Evolutionary conservation across 2,329 filamentous ascomycete species (phyloP), one percentile per base, ranked within the genome.

Genomic region (Scytalidium lignicola): DNA sequence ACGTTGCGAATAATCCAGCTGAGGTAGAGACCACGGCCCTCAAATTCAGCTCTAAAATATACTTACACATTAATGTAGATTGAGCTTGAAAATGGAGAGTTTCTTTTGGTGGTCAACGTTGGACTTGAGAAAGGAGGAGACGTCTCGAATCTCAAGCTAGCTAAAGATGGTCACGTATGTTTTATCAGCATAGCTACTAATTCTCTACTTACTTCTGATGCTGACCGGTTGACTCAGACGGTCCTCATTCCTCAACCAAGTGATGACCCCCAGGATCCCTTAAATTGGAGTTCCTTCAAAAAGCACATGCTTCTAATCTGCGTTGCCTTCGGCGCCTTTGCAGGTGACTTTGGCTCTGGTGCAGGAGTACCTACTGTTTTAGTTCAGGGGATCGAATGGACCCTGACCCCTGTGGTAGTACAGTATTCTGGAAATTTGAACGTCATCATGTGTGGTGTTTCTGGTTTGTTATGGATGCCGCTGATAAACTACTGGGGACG

Each of bases 391-490:
- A 56, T 59, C 47, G 61, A 70, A 58, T 74, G 70, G 70, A 58
- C 62, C 3, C 61, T 70, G 50, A 54, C 60, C 8, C 67, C 67
- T 20, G 56, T 66, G 15, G 62, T 63, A n/a, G 65, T 71, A 46
- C 69, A 72, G 43, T 62, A 69, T 46, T 61, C 68, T 12, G 63
- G 67, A 13, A 69, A 68, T 44, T 58, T 69, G 10, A 71, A 70
- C 49, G 64, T 71, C 5, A 67, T 55, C 32, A 46, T 55, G 21
- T 49, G 49, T 43, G 52, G 53, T 17, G 20, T 44, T 41, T 47
- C 43, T 32, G 50, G 50, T 6, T 37, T 37, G 6, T 13, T 37
- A 37, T 37, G 7, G 32, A 37, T 37, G 15, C 32, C 8, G 15
- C 8, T 7, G 32, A 17, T 7, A 37, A 5, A 37, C 10, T n/a